Percentiles rank a stretch among this genome's conserved stretches.
These are phyloP conservation scores for Colletotrichum cordylinicola DNA, from an alignment of 2,329 filamentous ascomycete species.

Conservation along the genomic window DNA sequence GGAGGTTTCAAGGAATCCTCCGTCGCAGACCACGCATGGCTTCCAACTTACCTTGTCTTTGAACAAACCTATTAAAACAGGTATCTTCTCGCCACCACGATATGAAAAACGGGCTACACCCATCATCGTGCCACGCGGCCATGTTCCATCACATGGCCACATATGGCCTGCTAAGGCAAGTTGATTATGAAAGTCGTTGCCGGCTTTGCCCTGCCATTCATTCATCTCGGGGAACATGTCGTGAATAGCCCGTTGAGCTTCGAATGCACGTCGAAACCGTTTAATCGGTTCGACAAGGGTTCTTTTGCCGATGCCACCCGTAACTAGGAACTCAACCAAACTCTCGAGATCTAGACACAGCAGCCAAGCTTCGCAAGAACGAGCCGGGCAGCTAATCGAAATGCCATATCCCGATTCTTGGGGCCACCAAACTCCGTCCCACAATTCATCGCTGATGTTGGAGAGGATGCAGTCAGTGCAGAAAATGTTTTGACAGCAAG, in stretches of 20 bases:
- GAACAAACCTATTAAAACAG: not conserved
- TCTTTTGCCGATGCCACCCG: not conserved
- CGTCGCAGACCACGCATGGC: conserved; percentile 21
- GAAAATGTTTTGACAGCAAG: not conserved
- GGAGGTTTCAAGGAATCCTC: conserved; percentile 6
- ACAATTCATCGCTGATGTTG: not conserved
- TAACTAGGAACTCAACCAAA: not conserved
- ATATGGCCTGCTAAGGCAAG: not conserved
- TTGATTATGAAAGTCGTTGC: not conserved
- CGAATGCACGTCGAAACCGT: not conserved
- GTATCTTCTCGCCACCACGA: not conserved
- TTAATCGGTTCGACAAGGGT: not conserved
- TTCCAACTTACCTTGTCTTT: not conserved
- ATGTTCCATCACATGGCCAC: not conserved
- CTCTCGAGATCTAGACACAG: not conserved
- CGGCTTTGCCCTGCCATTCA: not conserved
- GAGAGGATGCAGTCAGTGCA: not conserved
- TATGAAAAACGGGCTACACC: not conserved
- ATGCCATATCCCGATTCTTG: not conserved
- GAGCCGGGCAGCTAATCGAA: not conserved
- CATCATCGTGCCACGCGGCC: not conserved
- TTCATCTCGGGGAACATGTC: not conserved
- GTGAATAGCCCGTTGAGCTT: not conserved
- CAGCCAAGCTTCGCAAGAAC: not conserved
- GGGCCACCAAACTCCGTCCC: not conserved